Percentiles rank a stretch among this genome's conserved stretches.
phyloP scores from a whole-genome alignment of 805 yeast species.

The Nakazawaea molendinolei region DNA sequence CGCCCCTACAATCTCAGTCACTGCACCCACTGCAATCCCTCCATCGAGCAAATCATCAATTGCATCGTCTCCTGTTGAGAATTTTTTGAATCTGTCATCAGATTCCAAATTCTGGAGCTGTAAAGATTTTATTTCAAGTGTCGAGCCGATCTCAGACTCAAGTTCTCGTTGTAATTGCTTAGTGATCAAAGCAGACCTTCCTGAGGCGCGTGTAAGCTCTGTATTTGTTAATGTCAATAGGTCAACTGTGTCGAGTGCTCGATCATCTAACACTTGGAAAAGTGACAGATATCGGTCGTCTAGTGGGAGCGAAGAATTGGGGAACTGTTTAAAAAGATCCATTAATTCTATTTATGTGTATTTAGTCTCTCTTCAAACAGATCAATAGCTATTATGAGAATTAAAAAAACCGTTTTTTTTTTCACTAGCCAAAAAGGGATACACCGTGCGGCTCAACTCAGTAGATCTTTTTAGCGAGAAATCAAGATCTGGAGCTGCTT shows the following conservation, averaged over 20 bases:
- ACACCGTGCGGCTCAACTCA: too few species aligned
- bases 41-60: conserved; percentile 47
- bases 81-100: conserved; percentile 16
- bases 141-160: conserved; percentile 5
- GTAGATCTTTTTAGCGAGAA: too few species aligned
- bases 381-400: too few species aligned
- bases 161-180: conserved; percentile 10
- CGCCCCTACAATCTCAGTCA: conserved; percentile 78
- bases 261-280: conserved; percentile 4
- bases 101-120: conserved; percentile 5
- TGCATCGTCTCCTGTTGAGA: conserved; percentile 47
- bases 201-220: conserved; percentile 6
- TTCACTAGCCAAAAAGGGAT: too few species aligned
- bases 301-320: conserved; percentile 10
- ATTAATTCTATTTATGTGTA: neutral
- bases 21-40: conserved; percentile 47
- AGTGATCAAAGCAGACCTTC: conserved; percentile 6
- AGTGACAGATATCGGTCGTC: conserved; percentile 9
- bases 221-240: neutral
- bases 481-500: too few species aligned
- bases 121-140: conserved; percentile 7
- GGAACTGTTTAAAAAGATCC: conserved; percentile 15
- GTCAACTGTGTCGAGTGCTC: conserved; percentile 5
- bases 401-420: too few species aligned
- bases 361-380: neutral